Percentiles rank a stretch among this genome's conserved stretches.
phyloP scores from a whole-genome alignment of 2,329 filamentous ascomycete species.

The Aureobasidium musti region DNA sequence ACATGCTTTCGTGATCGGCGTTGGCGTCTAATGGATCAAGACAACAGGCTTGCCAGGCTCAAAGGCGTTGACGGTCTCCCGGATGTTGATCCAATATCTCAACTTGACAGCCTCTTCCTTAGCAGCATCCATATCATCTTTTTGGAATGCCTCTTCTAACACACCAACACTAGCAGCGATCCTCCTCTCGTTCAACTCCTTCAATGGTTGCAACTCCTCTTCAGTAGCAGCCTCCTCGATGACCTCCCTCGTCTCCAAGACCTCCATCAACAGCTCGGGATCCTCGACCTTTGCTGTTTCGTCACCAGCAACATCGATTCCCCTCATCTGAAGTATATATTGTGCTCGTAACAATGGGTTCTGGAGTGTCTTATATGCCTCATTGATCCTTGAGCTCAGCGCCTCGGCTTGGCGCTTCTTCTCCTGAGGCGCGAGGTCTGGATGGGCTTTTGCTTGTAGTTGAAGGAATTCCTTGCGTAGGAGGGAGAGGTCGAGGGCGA shows the following conservation, averaged over 20 bases:
- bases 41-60: slow-evolving; percentile 70
- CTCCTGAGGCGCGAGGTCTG: slow-evolving; percentile 61
- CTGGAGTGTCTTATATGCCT: slow-evolving; percentile 82
- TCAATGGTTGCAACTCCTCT: slow-evolving; percentile 62
- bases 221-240: slow-evolving; percentile 62
- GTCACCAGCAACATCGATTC: slow-evolving; percentile 76
- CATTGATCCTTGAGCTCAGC: slow-evolving; percentile 81
- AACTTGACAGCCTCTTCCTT: slow-evolving; percentile 72
- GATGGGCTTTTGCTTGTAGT: slow-evolving; percentile 75
- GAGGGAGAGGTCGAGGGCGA: slow-evolving; percentile 68
- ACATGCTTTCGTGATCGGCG: background rate
- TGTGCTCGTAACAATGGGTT: slow-evolving; percentile 82
- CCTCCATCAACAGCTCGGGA: slow-evolving; percentile 71
- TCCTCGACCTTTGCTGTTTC: slow-evolving; percentile 71
- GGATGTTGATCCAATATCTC: slow-evolving; percentile 89
- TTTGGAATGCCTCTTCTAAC: slow-evolving; percentile 65
- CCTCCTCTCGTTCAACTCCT: slow-evolving; percentile 66
- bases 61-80: slow-evolving; percentile 78
- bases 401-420: slow-evolving; percentile 68
- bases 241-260: slow-evolving; percentile 70
- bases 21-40: slow-evolving; percentile 53
- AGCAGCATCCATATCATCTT: slow-evolving; percentile 66
- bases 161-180: slow-evolving; percentile 63
- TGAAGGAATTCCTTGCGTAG: slow-evolving; percentile 84
- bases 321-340: slow-evolving; percentile 72